Evolutionary conservation across 257 asterid species (phyloP).

Genomic region (Rauvolfia tetraphylla): DNA sequence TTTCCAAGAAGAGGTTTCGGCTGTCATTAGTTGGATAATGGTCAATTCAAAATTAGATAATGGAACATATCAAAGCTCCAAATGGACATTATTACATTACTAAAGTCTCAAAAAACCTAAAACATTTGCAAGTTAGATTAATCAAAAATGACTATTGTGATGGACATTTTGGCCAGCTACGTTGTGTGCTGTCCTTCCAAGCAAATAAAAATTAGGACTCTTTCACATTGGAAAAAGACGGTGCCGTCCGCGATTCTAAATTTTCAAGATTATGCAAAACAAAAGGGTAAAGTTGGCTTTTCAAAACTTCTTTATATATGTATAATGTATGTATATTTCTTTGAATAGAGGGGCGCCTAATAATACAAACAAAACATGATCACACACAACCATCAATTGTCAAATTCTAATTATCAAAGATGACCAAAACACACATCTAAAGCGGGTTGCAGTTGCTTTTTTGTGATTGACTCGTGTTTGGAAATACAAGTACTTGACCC

Average conservation of each 20-base stretch:
- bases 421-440: slow-evolving; percentile 15
- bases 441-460: neutral
- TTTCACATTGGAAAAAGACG: slow-evolving; percentile 7
- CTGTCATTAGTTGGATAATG: slow-evolving; percentile 30
- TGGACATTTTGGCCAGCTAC: neutral
- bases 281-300: slow-evolving; percentile 12
- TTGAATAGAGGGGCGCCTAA: slow-evolving; percentile 27
- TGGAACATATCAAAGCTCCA: slow-evolving; percentile 8
- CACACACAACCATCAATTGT: slow-evolving; percentile 21
- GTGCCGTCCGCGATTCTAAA: slow-evolving; percentile 16
- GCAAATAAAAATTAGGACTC: neutral
- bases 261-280: neutral
- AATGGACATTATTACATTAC: neutral
- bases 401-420: slow-evolving; percentile 24
- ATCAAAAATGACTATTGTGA: neutral
- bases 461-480: slow-evolving; percentile 25
- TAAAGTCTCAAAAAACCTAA: neutral
- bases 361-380: slow-evolving; percentile 25
- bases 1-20: too few species aligned
- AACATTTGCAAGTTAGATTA: slow-evolving; percentile 7
- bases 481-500: slow-evolving; percentile 5
- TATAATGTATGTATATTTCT: neutral
- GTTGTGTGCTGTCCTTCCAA: slow-evolving; percentile 12
- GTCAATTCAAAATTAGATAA: slow-evolving; percentile 26
- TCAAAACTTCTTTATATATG: neutral